A percentile compares a stretch with the other conserved stretches of the same genome.
These are phyloP conservation scores for Leishmania braziliensis DNA, from an alignment of 208 protist genomes.

Conservation along the genomic window DNA sequence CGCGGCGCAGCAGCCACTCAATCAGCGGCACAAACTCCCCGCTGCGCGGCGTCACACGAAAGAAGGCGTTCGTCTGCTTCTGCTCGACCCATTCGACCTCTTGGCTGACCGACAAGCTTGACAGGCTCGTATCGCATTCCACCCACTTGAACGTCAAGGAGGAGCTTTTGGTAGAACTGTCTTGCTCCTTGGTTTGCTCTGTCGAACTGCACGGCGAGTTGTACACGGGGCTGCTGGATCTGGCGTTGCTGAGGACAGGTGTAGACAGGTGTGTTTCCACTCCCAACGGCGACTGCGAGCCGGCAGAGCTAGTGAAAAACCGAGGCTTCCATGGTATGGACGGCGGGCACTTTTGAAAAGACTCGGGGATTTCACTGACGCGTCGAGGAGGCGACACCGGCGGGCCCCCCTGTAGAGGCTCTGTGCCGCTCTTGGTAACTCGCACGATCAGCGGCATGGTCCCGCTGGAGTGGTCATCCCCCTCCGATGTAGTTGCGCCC, in stretches of 20 bases:
- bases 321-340: background rate
- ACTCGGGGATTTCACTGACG: background rate
- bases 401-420: background rate
- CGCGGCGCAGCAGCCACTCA: conserved; percentile 31
- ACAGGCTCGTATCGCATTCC: background rate
- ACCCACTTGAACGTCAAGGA: background rate
- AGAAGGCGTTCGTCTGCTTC: conserved; percentile 12
- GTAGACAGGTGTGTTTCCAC: background rate
- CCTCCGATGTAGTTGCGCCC: background rate
- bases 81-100: conserved; percentile 21
- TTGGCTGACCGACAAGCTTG: background rate
- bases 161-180: background rate
- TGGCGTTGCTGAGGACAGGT: too few relatives aligned
- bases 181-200: background rate
- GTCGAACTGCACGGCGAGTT: background rate
- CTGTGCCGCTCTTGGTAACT: background rate
- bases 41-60: conserved; percentile 18
- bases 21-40: conserved; percentile 41
- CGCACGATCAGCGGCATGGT: conserved; percentile 3
- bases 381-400: background rate
- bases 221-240: background rate
- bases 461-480: background rate
- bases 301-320: background rate
- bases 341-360: background rate
- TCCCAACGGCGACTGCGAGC: too few relatives aligned